phyloP scores from a whole-genome alignment of 768 basidiomycete species.

The Suillus lakei region DNA sequence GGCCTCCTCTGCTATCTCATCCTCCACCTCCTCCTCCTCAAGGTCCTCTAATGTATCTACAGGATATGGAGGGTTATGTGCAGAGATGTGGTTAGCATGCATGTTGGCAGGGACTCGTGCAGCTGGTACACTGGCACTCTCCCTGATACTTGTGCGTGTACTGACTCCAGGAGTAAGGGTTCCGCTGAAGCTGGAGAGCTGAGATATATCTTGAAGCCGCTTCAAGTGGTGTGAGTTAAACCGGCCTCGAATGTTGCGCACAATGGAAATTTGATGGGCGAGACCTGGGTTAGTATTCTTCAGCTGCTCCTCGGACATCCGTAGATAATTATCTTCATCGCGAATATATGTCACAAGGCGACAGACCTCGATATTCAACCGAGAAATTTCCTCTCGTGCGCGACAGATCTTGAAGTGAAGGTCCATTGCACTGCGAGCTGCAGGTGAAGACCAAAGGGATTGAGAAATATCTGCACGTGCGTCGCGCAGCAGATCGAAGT shows the following conservation, averaged over 20 bases:
- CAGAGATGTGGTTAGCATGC: too few relatives aligned
- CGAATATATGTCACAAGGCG: constrained; percentile 15
- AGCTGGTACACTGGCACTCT: too few relatives aligned
- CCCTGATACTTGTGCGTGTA: too few relatives aligned
- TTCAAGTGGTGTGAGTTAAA: too few relatives aligned
- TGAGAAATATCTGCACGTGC: constrained; percentile 21
- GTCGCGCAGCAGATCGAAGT: constrained; percentile 25
- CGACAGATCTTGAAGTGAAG: constrained; percentile 12
- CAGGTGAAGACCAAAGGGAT: constrained; percentile 23
- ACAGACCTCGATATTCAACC: constrained; percentile 20
- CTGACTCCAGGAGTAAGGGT: too few relatives aligned
- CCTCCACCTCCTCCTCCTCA: too few relatives aligned
- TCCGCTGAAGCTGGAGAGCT: too few relatives aligned
- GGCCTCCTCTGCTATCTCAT: too few relatives aligned
- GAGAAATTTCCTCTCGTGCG: constrained; percentile 24
- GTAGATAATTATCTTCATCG: constrained; percentile 14
- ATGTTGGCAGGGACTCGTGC: too few relatives aligned
- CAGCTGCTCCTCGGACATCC: constrained; percentile 1
- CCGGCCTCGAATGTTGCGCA: not conserved
- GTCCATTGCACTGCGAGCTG: constrained; percentile 11
- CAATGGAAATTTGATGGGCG: constrained; percentile 9
- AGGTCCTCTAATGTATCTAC: too few relatives aligned
- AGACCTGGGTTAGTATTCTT: constrained; percentile 7
- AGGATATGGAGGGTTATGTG: too few relatives aligned
- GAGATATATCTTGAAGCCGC: too few relatives aligned